phyloP scores from a whole-genome alignment of 108 stramenopile species.

The Skeletonema marinoi region DNA sequence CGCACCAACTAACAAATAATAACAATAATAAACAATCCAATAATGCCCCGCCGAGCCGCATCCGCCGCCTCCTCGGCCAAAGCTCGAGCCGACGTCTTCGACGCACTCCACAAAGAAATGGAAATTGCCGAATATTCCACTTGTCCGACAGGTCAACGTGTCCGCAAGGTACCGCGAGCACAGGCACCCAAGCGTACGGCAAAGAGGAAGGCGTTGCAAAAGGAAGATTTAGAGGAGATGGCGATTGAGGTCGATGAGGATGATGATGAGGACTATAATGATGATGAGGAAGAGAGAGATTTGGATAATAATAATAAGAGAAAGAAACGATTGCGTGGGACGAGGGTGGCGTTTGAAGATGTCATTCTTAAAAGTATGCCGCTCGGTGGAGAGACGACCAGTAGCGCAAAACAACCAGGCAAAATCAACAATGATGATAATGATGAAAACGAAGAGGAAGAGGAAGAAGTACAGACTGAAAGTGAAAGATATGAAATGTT shows the following conservation, averaged over 20 bases:
- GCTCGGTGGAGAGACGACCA: not conserved
- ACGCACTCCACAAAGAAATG: constrained; percentile 69
- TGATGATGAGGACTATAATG: constrained; percentile 4
- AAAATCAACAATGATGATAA: constrained; percentile 34
- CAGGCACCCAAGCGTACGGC: constrained; percentile 49
- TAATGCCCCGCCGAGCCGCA: not conserved
- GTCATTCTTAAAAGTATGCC: constrained; percentile 62
- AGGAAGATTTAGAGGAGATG: constrained; percentile 46
- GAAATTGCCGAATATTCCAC: constrained; percentile 65
- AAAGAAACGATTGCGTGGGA: constrained; percentile 60
- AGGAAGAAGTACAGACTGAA: constrained; percentile 16
- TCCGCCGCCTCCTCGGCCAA: not conserved
- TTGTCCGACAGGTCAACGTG: constrained; percentile 45
- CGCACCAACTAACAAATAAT: not conserved
- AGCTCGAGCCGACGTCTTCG: constrained; percentile 41
- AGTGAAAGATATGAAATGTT: constrained; percentile 41
- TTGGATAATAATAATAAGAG: constrained; percentile 14
- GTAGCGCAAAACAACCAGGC: constrained; percentile 13
- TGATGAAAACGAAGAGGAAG: constrained; percentile 26
- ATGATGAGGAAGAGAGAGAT: not conserved
- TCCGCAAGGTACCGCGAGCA: constrained; percentile 52
- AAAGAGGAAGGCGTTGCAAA: constrained; percentile 68
- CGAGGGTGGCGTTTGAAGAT: constrained; percentile 62
- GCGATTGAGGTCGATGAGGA: constrained; percentile 49
- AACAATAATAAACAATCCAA: not conserved